Evolutionary conservation across 1,284 basidiomycete genomes (phyloP).

Genomic region (Megacollybia platyphylla): DNA sequence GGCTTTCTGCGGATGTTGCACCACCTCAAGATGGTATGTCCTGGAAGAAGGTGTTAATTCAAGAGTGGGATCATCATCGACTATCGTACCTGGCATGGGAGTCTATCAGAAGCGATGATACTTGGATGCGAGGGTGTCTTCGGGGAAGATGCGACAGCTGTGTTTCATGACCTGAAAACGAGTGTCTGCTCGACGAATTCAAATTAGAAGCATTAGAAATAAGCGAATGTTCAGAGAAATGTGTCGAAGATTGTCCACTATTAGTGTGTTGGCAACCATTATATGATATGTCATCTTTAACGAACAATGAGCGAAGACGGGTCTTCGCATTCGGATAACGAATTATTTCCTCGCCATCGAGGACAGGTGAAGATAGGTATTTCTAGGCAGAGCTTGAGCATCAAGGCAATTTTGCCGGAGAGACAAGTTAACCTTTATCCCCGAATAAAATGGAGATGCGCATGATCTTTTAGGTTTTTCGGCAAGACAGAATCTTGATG

Average conservation of each 20-base stretch:
- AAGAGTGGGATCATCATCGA: constrained; percentile 2
- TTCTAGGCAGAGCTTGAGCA: neutral
- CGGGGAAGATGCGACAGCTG: constrained; percentile 19
- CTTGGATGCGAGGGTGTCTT: constrained; percentile 34
- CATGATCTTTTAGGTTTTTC: too few relatives aligned
- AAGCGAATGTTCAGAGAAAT: constrained; percentile 19
- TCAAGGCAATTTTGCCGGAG: too few relatives aligned
- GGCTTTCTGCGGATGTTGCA: constrained; percentile 69
- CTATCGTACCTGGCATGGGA: constrained; percentile 31
- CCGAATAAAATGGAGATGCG: too few relatives aligned
- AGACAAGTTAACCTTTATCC: too few relatives aligned
- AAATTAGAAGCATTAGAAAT: constrained; percentile 19
- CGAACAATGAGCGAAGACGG: neutral
- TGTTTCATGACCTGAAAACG: constrained; percentile 18
- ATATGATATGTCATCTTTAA: neutral
- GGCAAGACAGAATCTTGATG: too few relatives aligned
- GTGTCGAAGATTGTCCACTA: constrained; percentile 27
- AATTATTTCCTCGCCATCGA: neutral
- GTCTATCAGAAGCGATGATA: constrained; percentile 40
- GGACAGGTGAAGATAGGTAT: neutral
- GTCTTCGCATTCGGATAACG: neutral
- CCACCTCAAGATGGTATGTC: constrained; percentile 62
- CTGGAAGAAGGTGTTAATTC: constrained; percentile 19
- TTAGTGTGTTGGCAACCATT: constrained; percentile 6
- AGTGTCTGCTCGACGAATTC: constrained; percentile 25